phyloP scores from a whole-genome alignment of 2,329 filamentous ascomycete genomes.

The Trichoderma atroviride region DNA sequence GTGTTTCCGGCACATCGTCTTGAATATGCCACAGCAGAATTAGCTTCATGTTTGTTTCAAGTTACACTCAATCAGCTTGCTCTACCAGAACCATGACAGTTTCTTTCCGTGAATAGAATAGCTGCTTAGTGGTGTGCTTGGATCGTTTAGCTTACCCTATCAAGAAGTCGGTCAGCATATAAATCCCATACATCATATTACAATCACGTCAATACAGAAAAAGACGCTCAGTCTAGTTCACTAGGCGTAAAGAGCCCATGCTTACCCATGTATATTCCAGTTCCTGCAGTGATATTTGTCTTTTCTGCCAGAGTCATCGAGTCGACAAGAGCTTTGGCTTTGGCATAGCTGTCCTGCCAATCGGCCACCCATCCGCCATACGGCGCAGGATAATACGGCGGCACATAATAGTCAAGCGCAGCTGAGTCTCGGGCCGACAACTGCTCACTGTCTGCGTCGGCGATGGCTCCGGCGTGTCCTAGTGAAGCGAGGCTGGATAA shows the following conservation, averaged over 20 bases:
- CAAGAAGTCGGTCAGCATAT: conserved; percentile 4
- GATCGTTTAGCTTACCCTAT: conserved; percentile 22
- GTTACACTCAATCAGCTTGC: neutral
- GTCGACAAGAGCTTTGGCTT: conserved; percentile 68
- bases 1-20: conserved; percentile 76
- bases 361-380: conserved; percentile 70
- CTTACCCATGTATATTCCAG: conserved; percentile 69
- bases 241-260: neutral
- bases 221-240: too few species aligned
- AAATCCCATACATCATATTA: neutral
- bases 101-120: neutral
- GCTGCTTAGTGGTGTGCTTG: neutral
- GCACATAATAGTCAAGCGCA: conserved; percentile 43
- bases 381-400: conserved; percentile 70
- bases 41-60: neutral
- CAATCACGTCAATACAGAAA: neutral
- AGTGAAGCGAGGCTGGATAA: conserved; percentile 16
- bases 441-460: conserved; percentile 9
- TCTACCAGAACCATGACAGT: neutral
- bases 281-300: conserved; percentile 74
- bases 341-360: conserved; percentile 71
- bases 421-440: conserved; percentile 18
- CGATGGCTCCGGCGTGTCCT: conserved; percentile 3
- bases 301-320: conserved; percentile 82
- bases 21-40: neutral